Evolutionary conservation across 805 yeast genomes (phyloP).

Genomic region (Wickerhamomyces pijperi): DNA sequence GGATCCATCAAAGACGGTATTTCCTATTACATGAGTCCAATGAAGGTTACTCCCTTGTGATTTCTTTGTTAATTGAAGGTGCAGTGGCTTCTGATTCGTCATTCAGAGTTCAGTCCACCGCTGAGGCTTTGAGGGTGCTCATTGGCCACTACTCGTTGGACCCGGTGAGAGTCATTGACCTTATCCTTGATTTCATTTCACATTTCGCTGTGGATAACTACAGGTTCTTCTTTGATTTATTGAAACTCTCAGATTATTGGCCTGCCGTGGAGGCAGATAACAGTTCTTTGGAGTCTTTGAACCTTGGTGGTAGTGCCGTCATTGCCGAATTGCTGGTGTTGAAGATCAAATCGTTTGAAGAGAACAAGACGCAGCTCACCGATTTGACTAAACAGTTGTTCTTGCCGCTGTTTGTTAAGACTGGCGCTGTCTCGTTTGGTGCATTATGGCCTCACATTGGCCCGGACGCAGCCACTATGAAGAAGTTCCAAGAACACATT

Average conservation of each 20-base stretch:
- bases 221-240: slow-evolving; percentile 35
- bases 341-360: slow-evolving; percentile 23
- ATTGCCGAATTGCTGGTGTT: slow-evolving; percentile 47
- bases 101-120: slow-evolving; percentile 31
- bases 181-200: slow-evolving; percentile 43
- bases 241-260: slow-evolving; percentile 60
- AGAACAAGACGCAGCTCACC: slow-evolving; percentile 24
- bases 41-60: slow-evolving; percentile 65
- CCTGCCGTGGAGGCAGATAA: slow-evolving; percentile 29
- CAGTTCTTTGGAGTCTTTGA: slow-evolving; percentile 22
- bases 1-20: slow-evolving; percentile 35
- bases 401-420: slow-evolving; percentile 49
- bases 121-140: slow-evolving; percentile 38
- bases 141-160: slow-evolving; percentile 74
- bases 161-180: slow-evolving; percentile 55
- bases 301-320: slow-evolving; percentile 41
- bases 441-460: slow-evolving; percentile 43
- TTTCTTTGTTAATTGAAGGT: slow-evolving; percentile 35
- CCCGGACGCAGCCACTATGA: slow-evolving; percentile 41
- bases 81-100: slow-evolving; percentile 28
- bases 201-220: slow-evolving; percentile 32
- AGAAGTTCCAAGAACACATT: slow-evolving; percentile 30
- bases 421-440: slow-evolving; percentile 55
- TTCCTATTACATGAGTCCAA: slow-evolving; percentile 63
- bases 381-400: slow-evolving; percentile 34